Evolutionary conservation across 108 stramenopile genomes (phyloP).

Genomic region (Cyclostephanos tholiformis): DNA sequence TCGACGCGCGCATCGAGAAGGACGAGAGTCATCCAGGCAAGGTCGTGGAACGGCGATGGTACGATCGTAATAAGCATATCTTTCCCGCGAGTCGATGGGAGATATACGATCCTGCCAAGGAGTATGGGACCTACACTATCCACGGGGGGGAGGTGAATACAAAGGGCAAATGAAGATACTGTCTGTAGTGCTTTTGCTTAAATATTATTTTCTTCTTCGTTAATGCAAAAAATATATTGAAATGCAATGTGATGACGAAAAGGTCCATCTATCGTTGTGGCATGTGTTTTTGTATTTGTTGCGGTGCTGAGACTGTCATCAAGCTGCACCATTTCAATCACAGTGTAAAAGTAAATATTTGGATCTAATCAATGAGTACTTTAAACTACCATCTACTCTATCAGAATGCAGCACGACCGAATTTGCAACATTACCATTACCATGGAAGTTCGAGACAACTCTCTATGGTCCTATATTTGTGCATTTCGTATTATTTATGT

Average conservation of each 20-base stretch:
- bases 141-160: conserved; percentile 84
- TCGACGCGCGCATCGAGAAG: conserved; percentile 91
- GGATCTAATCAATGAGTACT: neutral
- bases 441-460: neutral
- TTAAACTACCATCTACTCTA: neutral
- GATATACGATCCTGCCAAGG: conserved; percentile 90
- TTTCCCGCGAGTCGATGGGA: conserved; percentile 98
- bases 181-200: too few relatives aligned
- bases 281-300: neutral
- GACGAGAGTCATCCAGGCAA: conserved; percentile 98
- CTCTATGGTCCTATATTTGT: neutral
- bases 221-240: too few relatives aligned
- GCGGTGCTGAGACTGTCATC: too few relatives aligned
- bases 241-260: too few relatives aligned
- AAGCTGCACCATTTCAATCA: neutral
- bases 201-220: too few relatives aligned
- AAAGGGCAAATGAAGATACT: conserved; percentile 18
- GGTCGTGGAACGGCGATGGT: conserved; percentile 94
- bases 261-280: too few relatives aligned
- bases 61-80: conserved; percentile 98
- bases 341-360: neutral
- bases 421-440: neutral
- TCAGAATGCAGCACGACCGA: neutral
- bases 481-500: neutral
- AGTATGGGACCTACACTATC: conserved; percentile 90